Evolutionary conservation across 2,329 filamentous ascomycete species (phyloP), one percentile per base, ranked within the genome.

Genomic region (Acephala macrosclerotiorum): DNA sequence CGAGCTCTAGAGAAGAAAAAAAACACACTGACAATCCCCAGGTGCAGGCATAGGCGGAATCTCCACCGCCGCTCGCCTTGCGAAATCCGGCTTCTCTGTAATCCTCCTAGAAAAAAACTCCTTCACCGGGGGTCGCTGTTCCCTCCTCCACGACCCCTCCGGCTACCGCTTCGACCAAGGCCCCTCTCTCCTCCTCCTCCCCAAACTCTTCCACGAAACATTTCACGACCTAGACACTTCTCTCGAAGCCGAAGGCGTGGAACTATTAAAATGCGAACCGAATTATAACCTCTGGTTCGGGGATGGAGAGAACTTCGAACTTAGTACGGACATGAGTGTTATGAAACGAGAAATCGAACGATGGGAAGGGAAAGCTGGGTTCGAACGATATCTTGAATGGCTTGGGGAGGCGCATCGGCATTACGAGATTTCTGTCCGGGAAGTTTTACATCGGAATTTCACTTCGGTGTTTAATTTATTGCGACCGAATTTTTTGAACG

Each of bases 81-180:
- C 89, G 58, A 89, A 89, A 74, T 85, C 89, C 1, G 91, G 91
- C 45, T 88, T 90, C 75, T 76, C 83, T 38, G 91, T 93, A n/a
- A 93, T 89, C 0, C 88, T 93, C 1, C 79, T 93, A n/a, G 91
- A 94, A 77, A 93, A 93, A 81, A 93, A 93, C 74, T 80, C 80
- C 64, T 91, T 91, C 75, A 89, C 87, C 0, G 91, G 91, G 55
- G 91, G 91, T 3, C 82, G 91, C 62, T 93, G 90, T 78, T 90
- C 87, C 53, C 78, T 93, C 29, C 83, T 93, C 60, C 80, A 85
- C 65, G 79, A 85, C 57, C 18, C 45, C 20, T 18, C 11, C 11
- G 87, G 85, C 62, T 87, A 88, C 76, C 81, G 91, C 64, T 93
- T 93, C 79, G 91, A 94, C 74, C 90, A 93, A 80, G 91, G 91